phyloP scores from a whole-genome alignment of 1,139 yeast species.

The Yamadazyma spencermartinsiae region DNA sequence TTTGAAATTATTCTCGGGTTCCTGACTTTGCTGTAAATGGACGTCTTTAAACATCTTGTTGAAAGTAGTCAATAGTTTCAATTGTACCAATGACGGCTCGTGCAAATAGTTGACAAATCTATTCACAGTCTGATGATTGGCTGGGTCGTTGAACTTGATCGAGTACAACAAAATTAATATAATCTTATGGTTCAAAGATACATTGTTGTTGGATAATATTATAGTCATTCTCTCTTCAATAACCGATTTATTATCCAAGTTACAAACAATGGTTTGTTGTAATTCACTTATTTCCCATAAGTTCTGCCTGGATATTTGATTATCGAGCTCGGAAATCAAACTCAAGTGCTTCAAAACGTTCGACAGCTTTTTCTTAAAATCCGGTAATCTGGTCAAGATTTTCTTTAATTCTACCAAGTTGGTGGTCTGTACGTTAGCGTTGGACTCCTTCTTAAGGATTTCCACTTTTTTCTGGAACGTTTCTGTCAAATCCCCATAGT shows the following conservation, averaged over 20 bases:
- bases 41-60: conserved; percentile 15
- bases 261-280: conserved; percentile 82
- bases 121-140: conserved; percentile 18
- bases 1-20: conserved; percentile 24
- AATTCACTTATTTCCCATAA: conserved; percentile 87
- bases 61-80: conserved; percentile 34
- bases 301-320: conserved; percentile 56
- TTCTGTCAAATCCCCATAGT: conserved; percentile 94
- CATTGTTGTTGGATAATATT: conserved; percentile 24
- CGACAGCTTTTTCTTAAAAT: conserved; percentile 80
- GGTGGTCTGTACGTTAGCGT: conserved; percentile 59
- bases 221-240: conserved; percentile 28
- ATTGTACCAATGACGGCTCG: conserved; percentile 38
- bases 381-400: conserved; percentile 90
- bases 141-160: conserved; percentile 49
- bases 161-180: conserved; percentile 71
- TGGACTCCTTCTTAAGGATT: conserved; percentile 77
- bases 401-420: conserved; percentile 86
- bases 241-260: conserved; percentile 37
- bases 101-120: conserved; percentile 27
- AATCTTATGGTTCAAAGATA: conserved; percentile 35
- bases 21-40: conserved; percentile 12
- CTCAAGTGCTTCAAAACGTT: conserved; percentile 95
- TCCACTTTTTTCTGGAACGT: conserved; percentile 83
- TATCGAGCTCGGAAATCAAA: conserved; percentile 80